Base-by-base conservation (phyloP, 345 rosid genomes). In the Linum usitatissimum region DNA sequence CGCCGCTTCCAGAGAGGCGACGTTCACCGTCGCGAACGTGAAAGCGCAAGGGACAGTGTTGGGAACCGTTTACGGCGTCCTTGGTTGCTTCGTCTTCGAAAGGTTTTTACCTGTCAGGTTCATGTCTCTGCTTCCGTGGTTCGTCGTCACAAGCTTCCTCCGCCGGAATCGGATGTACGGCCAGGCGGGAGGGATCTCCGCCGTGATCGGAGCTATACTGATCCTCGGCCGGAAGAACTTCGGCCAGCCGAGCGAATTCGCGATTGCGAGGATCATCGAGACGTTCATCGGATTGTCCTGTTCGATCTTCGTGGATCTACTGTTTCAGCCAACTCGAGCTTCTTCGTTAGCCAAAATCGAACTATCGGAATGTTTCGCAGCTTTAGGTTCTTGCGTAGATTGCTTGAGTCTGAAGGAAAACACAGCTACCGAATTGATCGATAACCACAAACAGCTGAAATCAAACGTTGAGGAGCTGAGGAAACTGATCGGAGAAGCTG, bases 31-130 rank as follows among this genome's bases (percentile, higher is more conserved):
- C 56, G 83, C 96, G 4, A 92, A 92, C 39, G 72, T 84, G 20
- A 92, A 81, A 74, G 91, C 93, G 9, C 98, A 89, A 73, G 98
- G 98, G 64, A 87, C 98, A 15, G 98, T 89, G 17, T 63, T 92
- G 19, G 98, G 96, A 51, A 82, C 93, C 0, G 90, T 89, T 0
- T 92, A 92, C 39, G 98, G 96, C 57, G 96, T 89, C 23, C 20
- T 89, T 59, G 95, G 93, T 2, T 85, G 86, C 67, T 89, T 84
- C 74, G 81, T 92, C 30, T 89, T 86, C 60, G 78, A 83, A 59
- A 81, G 79, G 70, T 81, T 76, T 73, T 67, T 89, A 75, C 68
- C 88, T 0, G 18, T 89, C 30, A 81, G 96, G 80, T 81, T 92
- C 64, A 49, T 92, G 1, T 85, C 88, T 53, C 80, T 92, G 15